Evolutionary conservation across 2,329 filamentous ascomycete genomes (phyloP).

Genomic region (Penicillium digitatum): DNA sequence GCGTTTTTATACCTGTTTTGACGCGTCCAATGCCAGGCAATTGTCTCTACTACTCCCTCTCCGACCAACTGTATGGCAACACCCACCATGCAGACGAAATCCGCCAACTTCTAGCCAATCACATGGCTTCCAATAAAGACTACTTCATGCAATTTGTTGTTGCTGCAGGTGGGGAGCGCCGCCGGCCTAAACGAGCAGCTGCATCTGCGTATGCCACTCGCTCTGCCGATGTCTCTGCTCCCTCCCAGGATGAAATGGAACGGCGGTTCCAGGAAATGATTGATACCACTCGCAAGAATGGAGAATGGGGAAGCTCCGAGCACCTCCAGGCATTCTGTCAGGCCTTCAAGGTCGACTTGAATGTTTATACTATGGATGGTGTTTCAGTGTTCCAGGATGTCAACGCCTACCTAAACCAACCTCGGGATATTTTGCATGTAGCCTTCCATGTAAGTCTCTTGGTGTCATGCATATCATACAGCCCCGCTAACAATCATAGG

Average conservation of each 20-base stretch:
- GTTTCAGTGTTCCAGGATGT: constrained; percentile 46
- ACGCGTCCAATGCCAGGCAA: constrained; percentile 52
- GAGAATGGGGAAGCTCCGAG: constrained; percentile 63
- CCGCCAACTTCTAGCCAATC: constrained; percentile 55
- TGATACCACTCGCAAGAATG: constrained; percentile 55
- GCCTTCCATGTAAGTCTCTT: constrained; percentile 57
- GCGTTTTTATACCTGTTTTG: constrained; percentile 10
- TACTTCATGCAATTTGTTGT: constrained; percentile 63
- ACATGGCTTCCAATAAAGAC: constrained; percentile 58
- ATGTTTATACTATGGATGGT: constrained; percentile 52
- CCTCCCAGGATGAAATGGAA: constrained; percentile 53
- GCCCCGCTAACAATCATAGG: constrained; percentile 39
- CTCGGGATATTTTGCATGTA: constrained; percentile 50
- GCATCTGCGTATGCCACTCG: constrained; percentile 45
- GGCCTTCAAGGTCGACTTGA: constrained; percentile 59
- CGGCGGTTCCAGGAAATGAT: constrained; percentile 58
- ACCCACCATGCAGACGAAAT: constrained; percentile 57
- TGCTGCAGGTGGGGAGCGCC: constrained; percentile 54
- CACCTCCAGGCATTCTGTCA: constrained; percentile 64
- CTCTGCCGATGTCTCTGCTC: constrained; percentile 41
- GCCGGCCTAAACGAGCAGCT: constrained; percentile 53
- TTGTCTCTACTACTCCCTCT: constrained; percentile 65
- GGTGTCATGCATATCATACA: background rate
- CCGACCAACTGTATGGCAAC: constrained; percentile 62
- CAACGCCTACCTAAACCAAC: constrained; percentile 36